These are phyloP conservation scores for Colletotrichum godetiae DNA, from an alignment of 2,329 filamentous ascomycete species.

Conservation along the genomic window DNA sequence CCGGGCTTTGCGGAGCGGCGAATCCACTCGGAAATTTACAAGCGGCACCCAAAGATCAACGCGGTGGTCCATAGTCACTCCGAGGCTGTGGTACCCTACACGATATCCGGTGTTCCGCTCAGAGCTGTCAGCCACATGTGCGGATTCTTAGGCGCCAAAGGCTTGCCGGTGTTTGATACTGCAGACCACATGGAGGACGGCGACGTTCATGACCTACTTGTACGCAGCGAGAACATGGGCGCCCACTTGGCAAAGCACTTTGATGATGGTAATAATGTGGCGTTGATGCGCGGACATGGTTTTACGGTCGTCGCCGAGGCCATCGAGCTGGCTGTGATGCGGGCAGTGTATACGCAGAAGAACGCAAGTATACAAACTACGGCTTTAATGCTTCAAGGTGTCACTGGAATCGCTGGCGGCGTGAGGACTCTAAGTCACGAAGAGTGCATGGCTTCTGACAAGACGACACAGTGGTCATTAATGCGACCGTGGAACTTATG, in stretches of 20 bases:
- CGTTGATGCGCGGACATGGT: constrained; percentile 59
- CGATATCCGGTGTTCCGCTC: constrained; percentile 52
- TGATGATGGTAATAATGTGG: constrained; percentile 45
- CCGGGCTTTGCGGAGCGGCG: constrained; percentile 56
- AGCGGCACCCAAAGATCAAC: constrained; percentile 50
- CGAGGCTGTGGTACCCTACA: constrained; percentile 54
- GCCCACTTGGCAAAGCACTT: constrained; percentile 48
- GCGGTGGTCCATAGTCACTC: constrained; percentile 58
- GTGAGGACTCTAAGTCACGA: background rate
- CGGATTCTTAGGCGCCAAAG: constrained; percentile 51
- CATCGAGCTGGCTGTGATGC: constrained; percentile 53
- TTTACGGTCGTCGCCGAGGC: constrained; percentile 51
- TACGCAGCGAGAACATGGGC: constrained; percentile 48
- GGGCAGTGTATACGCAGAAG: constrained; percentile 55
- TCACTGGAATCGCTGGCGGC: background rate
- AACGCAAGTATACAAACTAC: constrained; percentile 55
- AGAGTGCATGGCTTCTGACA: background rate
- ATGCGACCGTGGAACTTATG: constrained; percentile 13
- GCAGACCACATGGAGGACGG: constrained; percentile 39
- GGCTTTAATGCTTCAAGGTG: constrained; percentile 42
- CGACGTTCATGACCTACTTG: constrained; percentile 50
- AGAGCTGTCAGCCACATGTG: constrained; percentile 55
- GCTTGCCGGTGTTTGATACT: constrained; percentile 47
- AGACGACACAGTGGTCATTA: background rate
- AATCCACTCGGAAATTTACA: constrained; percentile 60